These are phyloP conservation scores for Puccinia polysora DNA, from an alignment of 1,284 basidiomycete genomes.

Conservation along the genomic window DNA sequence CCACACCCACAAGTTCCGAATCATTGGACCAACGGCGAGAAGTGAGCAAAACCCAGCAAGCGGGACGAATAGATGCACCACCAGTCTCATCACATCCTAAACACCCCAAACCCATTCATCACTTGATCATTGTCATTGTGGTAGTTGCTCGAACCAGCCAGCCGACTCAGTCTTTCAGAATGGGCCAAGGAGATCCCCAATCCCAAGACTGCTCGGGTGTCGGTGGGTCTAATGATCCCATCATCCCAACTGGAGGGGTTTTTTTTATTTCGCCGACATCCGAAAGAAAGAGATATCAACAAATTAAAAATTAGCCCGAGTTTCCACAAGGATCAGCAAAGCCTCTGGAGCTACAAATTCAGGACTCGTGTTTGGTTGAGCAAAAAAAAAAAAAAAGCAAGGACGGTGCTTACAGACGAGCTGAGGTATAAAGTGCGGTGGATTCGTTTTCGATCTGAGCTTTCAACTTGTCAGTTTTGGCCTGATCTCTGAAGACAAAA, in stretches of 20 bases:
- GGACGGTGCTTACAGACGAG: slow-evolving; percentile 61
- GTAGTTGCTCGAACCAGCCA: neutral
- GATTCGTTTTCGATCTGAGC: slow-evolving; percentile 80
- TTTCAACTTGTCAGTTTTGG: slow-evolving; percentile 68
- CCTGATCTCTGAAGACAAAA: slow-evolving; percentile 65
- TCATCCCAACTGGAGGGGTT: slow-evolving; percentile 64
- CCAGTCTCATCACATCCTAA: slow-evolving; percentile 22
- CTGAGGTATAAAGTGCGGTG: slow-evolving; percentile 76
- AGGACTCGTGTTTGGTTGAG: no score
- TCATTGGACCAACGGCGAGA: no score
- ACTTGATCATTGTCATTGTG: neutral
- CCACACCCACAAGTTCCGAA: no score
- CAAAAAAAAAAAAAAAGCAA: neutral
- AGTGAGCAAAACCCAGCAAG: no score
- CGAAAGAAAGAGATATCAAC: slow-evolving; percentile 16
- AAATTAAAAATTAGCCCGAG: neutral
- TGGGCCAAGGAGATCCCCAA: slow-evolving; percentile 25
- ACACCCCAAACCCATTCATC: slow-evolving; percentile 30
- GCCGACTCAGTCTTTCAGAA: neutral
- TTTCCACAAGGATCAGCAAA: slow-evolving; percentile 47
- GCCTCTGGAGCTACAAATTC: slow-evolving; percentile 54
- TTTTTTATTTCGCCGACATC: no score
- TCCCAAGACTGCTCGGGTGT: slow-evolving; percentile 61
- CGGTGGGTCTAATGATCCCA: slow-evolving; percentile 84
- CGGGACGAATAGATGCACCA: neutral